Base-by-base conservation (phyloP, 2,329 filamentous ascomycete genomes). In the Clonostachys solani region DNA sequence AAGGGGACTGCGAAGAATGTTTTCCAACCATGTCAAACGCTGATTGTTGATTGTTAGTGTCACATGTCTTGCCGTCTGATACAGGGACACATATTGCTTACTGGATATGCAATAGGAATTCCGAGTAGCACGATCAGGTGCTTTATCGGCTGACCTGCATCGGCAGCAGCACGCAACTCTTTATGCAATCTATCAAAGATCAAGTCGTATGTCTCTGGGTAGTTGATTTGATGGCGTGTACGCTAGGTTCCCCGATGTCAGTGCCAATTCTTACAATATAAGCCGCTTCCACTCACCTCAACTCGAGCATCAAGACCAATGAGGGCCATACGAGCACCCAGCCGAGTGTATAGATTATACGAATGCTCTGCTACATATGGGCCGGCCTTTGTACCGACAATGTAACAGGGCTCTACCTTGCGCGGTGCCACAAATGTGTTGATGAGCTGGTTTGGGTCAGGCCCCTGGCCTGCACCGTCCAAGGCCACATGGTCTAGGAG, bases 1-100 rank as follows among this genome's bases (percentile, higher is more conserved):
- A 19, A 96, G 56, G 1, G 92, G 92, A 50, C 89, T 95, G 15
- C 80, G 80, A 56, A 97, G 81, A 49, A 96, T 87, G 60, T 96
- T 96, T 64, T 97, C 92, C 5, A 96, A 77, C 92, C 92, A 96
- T n/a, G 92, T 94, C 46, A 96, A 76, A 56, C 92, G 89, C 77
- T 83, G 52, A 12, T n/a, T 18, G 12, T n/a, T 18, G 15, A 13
- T n/a, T 38, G 17, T 38, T n/a, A 38, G 29, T n/a, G 34, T 37
- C 17, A 12, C 8, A 12, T 19, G 5, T 16, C 4, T 37, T 29
- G 2, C 33, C 17, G 75, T 2, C 73, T 72, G 6, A 43, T 16
- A 45, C 36, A 18, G 17, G 36, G 36, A 12, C 15, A 38, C 15
- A 38, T 15, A 18, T n/a, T 38, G 60, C 78, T 61, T 69, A 85